Evolutionary conservation across 1,139 yeast genomes (phyloP).

Genomic region (Magnusiomyces paraingens): DNA sequence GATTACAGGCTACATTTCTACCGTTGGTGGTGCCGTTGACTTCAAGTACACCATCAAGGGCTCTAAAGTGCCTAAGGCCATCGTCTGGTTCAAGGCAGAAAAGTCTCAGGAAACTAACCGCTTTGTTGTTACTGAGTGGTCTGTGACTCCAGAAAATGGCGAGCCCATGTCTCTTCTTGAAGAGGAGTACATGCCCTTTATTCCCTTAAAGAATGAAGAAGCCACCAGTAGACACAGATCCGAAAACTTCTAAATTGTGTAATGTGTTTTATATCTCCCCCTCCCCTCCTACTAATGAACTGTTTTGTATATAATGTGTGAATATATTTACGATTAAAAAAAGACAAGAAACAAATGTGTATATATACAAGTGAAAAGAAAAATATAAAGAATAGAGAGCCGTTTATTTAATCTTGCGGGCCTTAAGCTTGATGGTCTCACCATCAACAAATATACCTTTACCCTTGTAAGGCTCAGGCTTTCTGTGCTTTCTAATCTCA

Average conservation of each 20-base stretch:
- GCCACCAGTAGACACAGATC: constrained; percentile 23
- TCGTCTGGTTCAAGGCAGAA: constrained; percentile 34
- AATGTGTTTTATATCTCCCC: background rate
- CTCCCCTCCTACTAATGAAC: no score
- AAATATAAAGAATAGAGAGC: background rate
- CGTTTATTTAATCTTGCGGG: constrained; percentile 77
- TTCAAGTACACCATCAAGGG: constrained; percentile 69
- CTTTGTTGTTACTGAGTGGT: constrained; percentile 34
- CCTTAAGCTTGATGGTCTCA: constrained; percentile 86
- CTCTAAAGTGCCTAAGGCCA: constrained; percentile 23
- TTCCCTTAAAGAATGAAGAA: constrained; percentile 32
- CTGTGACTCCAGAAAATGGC: constrained; percentile 29
- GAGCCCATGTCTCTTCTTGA: constrained; percentile 27
- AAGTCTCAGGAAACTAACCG: constrained; percentile 25
- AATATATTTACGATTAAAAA: constrained; percentile 8
- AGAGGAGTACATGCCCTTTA: constrained; percentile 34
- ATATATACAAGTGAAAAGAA: constrained; percentile 4
- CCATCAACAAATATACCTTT: constrained; percentile 91
- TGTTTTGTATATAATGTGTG: background rate
- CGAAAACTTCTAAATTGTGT: constrained; percentile 3
- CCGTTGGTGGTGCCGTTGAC: constrained; percentile 74
- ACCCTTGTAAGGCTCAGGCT: constrained; percentile 98
- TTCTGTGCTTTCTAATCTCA: constrained; percentile 73
- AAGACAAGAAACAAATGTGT: background rate
- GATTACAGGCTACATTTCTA: constrained; percentile 80